Evolutionary conservation across 495 filamentous ascomycete genomes (phyloP), one percentile per base, ranked within the genome.

Genomic region (Neurospora terricola): DNA sequence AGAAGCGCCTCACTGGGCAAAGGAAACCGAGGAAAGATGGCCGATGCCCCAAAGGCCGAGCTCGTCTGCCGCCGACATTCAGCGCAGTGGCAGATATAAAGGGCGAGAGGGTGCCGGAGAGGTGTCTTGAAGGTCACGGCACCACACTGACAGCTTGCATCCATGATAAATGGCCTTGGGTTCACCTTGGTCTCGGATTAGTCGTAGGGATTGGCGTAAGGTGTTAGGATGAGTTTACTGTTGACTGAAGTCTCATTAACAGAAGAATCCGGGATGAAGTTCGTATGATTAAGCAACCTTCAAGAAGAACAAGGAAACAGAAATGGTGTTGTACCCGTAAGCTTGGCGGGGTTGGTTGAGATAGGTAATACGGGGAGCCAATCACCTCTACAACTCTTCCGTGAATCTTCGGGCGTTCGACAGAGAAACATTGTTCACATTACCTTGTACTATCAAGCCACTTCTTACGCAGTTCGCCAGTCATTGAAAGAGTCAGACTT

Each of bases 31-130:
- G 89, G 90, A 77, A 92, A 92, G 75, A 90, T 89, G 71, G 90
- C 90, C 36, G 87, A 88, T 69, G 88, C 86, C 36, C 90, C 90
- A 76, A 90, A 91, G n/a, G 90, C 89, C 18, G 88, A 89, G 70
- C 87, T 85, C 69, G 89, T 87, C 81, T 92, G 90, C 72, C 87
- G 86, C 38, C 87, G 88, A 79, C 90, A 92, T 75, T 90, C 86
- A 43, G 83, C 79, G 79, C 90, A 92, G 81, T 92, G 90, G 81
- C 90, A 92, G 77, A 91, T 88, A 76, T 90, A 91, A 18, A 91
- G 77, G 1, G 84, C 85, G 34, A 90, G 83, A 2, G 89, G 88
- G 71, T 85, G 81, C 21, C 78, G 75, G 3, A 85, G 78, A 68
- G 90, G 88, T 39, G 90, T 90, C 74, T 84, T 87, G 81, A 92